Base-by-base conservation (phyloP, 129 eudicot species). In the Lactuca saligna region DNA sequence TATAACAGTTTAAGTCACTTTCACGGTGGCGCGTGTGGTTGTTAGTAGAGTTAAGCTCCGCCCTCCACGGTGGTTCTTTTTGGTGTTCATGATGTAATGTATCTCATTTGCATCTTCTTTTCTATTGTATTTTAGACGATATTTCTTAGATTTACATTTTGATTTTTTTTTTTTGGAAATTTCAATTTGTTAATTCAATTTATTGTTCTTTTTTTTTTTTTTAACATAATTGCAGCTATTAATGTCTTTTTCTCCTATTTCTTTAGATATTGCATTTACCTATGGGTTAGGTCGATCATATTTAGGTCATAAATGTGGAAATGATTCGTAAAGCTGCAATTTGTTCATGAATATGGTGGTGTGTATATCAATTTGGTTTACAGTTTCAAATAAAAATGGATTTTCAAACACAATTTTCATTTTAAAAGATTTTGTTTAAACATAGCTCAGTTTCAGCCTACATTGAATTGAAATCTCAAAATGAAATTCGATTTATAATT, bases 11-110 rank as follows among this genome's bases (percentile, higher is more conserved):
- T 70, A 50, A 16, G 63, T 7, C 54, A 16, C 14, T 25, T 25
- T 8, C 9, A 46, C 53, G 65, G 78, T 5, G 79, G 72, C 79
- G 79, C 72, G 79, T 74, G 79, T 32, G 67, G 42, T 64, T 6
- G 49, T 65, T 25, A 5, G 6, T 37, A 5, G 59, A 34, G 50
- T 38, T 7, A 62, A 68, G 63, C 41, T 68, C 63, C 55, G 74
- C 31, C 41, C 4, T 54, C 38, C 58, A 32, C 66, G 70, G 70
- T 53, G 77, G 77, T 62, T 34, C 10, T 20, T 57, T 62, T 50
- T 54, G 77, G 70, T 53, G 70, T 63, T 73, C 35, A 25, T 39
- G 78, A 54, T 73, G 70, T 73, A 73, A 63, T 35, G 70, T 54
- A 41, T 53, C 44, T 66, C 53, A 39, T 53, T 29, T 62, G 41